These are phyloP conservation scores for Arabidopsis thaliana DNA, from an alignment of 345 rosid species.

Conservation along the genomic window TAIR10.1 NC_003074.8:2781001-2781500, in stretches of 20 bases:
- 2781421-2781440: conserved; percentile 65
- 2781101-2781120: neutral
- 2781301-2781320: conserved; percentile 40
- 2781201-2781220: conserved; percentile 76
- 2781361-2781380: neutral
- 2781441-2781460: conserved; percentile 64
- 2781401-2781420: conserved; percentile 81
- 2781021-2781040: conserved; percentile 68
- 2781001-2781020: conserved; percentile 66
- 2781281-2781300: conserved; percentile 70
- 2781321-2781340: conserved; percentile 12
- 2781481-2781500: conserved; percentile 58
- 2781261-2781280: conserved; percentile 89
- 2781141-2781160: neutral
- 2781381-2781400: conserved; percentile 51
- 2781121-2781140: neutral
- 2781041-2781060: conserved; percentile 76
- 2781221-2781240: conserved; percentile 81
- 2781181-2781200: conserved; percentile 85
- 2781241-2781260: conserved; percentile 46
- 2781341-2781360: neutral
- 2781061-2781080: conserved; percentile 86
- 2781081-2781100: conserved; percentile 74
- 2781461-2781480: conserved; percentile 71
- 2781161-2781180: conserved; percentile 29